A percentile compares a stretch with the other conserved stretches of the same genome.
These are phyloP conservation scores for Erodium maritimum DNA, from an alignment of 345 rosid genomes.

Conservation along the genomic window DNA sequence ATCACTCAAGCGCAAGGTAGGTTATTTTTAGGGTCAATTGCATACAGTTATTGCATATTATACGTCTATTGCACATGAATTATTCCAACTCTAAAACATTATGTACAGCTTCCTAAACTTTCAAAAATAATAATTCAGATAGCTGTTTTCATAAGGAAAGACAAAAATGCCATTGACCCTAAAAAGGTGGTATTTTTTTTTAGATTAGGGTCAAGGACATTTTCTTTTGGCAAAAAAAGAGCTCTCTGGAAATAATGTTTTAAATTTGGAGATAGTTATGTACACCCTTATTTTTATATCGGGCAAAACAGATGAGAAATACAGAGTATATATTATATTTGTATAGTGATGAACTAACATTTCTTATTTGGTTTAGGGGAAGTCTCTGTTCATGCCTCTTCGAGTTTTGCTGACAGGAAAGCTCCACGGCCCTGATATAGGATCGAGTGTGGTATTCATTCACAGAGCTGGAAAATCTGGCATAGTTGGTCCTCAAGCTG, in stretches of 20 bases:
- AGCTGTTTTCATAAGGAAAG: too few relatives aligned
- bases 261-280: too few relatives aligned
- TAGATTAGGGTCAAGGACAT: too few relatives aligned
- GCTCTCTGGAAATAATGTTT: too few relatives aligned
- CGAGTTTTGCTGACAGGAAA: slow-evolving; percentile 77
- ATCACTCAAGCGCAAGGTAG: slow-evolving; percentile 67
- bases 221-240: too few relatives aligned
- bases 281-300: background rate
- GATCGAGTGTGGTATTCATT: slow-evolving; percentile 44
- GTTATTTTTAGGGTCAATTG: slow-evolving; percentile 1
- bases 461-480: slow-evolving; percentile 58
- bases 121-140: too few relatives aligned
- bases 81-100: background rate
- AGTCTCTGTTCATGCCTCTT: slow-evolving; percentile 84
- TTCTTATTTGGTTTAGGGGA: slow-evolving; percentile 42
- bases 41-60: background rate
- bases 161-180: too few relatives aligned
- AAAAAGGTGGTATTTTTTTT: too few relatives aligned
- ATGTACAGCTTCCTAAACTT: too few relatives aligned
- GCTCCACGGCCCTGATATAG: slow-evolving; percentile 92
- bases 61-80: background rate
- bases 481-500: slow-evolving; percentile 39
- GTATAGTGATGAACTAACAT: background rate
- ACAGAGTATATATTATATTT: background rate
- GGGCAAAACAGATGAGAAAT: background rate